Conservation (phyloP, 345 rosid species). For the Eucalyptus cloeziana region DNA sequence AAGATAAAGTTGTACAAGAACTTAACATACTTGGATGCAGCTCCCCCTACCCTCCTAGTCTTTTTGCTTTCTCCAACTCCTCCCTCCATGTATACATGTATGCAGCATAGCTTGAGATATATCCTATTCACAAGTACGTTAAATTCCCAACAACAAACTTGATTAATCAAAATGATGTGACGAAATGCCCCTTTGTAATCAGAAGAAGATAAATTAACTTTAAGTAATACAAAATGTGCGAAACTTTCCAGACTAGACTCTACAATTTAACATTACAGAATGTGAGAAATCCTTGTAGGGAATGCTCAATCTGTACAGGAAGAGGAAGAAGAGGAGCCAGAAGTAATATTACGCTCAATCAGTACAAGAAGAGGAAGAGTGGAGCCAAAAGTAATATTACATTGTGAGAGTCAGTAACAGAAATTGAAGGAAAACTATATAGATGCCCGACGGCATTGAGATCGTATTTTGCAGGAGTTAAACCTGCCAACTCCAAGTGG, state of each 20-base stretch:
- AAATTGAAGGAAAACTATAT: background rate
- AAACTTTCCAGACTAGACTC: background rate
- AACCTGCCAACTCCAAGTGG: background rate
- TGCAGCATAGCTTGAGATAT: background rate
- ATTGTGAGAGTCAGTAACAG: background rate
- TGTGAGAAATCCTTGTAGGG: background rate
- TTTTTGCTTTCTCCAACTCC: background rate
- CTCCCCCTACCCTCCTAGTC: background rate
- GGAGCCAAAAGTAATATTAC: background rate
- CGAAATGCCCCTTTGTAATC: conserved; percentile 34
- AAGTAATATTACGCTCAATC: background rate
- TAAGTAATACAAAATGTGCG: background rate
- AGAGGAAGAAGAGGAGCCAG: background rate
- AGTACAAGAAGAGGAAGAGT: background rate
- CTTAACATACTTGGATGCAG: background rate
- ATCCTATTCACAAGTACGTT: background rate
- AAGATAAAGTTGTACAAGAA: background rate
- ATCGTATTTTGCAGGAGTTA: background rate
- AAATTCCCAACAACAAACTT: background rate
- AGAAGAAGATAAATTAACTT: background rate
- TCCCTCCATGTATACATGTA: background rate
- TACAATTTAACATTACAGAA: background rate
- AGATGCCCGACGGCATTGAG: background rate
- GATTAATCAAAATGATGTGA: background rate
- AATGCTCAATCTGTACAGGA: background rate